Evolutionary conservation across 345 rosid species (phyloP).

Genomic region (Populus pruinosa): DNA sequence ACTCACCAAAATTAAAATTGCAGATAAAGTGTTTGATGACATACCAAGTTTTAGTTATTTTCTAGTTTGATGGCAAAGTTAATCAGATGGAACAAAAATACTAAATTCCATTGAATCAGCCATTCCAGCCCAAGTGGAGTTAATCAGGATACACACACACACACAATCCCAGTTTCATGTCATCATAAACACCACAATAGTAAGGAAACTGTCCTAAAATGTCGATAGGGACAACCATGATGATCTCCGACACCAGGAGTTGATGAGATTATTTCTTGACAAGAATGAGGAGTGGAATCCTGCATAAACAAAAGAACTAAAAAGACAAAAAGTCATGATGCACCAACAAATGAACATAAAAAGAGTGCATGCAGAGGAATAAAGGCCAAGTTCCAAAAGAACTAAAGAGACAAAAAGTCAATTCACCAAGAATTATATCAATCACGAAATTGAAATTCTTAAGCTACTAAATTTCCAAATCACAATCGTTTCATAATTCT

Average conservation of each 20-base stretch:
- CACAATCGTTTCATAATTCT: not conserved
- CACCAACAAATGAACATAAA: not conserved
- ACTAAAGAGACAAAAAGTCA: not conserved
- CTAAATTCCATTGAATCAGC: not conserved
- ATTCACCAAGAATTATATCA: not conserved
- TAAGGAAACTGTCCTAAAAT: constrained; percentile 62
- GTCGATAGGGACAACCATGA: constrained; percentile 92
- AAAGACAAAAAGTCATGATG: not conserved
- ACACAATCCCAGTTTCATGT: too few relatives aligned
- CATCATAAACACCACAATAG: not conserved
- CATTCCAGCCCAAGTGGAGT: not conserved
- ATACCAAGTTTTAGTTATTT: too few relatives aligned
- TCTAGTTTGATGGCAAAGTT: too few relatives aligned
- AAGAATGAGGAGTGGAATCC: constrained; percentile 96
- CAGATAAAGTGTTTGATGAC: too few relatives aligned
- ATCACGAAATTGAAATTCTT: too few relatives aligned
- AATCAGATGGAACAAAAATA: not conserved
- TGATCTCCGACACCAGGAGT: constrained; percentile 88
- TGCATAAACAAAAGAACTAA: constrained; percentile 24
- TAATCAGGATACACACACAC: not conserved
- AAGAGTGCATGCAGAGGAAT: not conserved
- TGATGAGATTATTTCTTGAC: constrained; percentile 70
- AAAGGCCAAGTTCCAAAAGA: not conserved
- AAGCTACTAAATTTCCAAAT: not conserved
- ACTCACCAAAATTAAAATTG: too few relatives aligned